Base-by-base conservation (phyloP, 2,329 filamentous ascomycete species). In the Penicillium sp. region DNA sequence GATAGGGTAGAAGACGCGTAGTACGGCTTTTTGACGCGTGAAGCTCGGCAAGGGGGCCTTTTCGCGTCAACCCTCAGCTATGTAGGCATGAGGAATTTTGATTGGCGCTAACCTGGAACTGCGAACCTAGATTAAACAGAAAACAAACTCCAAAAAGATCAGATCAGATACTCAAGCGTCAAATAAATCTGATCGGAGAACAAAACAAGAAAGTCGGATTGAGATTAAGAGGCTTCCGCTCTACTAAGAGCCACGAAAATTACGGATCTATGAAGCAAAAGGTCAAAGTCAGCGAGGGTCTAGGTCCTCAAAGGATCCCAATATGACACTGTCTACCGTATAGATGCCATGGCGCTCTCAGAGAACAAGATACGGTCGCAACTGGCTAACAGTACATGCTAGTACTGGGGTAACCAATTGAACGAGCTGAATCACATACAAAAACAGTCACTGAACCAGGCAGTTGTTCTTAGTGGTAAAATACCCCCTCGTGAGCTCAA, bases 191-290 rank as follows among this genome's bases (percentile, higher is more conserved):
- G 11, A 22, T 20, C 6, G 7, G 17, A 17, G 0, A 39, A 35
- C 35, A 39, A 39, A 51, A 38, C 38, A 51, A 35, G 38, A 38
- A 51, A 10, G 69, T 77, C 71, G 75, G 76, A 76, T 74, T 75
- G 73, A 73, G 75, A 74, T 75, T 79, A 81, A 80, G 76, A 81
- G 77, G 77, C 79, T 79, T 78, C 81, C 75, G 76, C 75, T 77
- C 75, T 81, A 77, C 73, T 78, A 43, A 62, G 49, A 11, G 22
- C 22, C 8, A 28, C 2, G 7, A 4, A 8, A 47, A 10, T 31
- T 45, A 25, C 15, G 22, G 15, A 8, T 31, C 2, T 3, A 47
- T 47, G 4, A 47, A 2, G 6, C 14, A 10, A 31, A 31, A 15
- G 28, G 7, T 31, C 28, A 31, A 31, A 31, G 28, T 31, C 28